These are phyloP conservation scores for Sparassis latifolia DNA, from an alignment of 1,284 basidiomycete genomes.

Conservation along the genomic window DNA sequence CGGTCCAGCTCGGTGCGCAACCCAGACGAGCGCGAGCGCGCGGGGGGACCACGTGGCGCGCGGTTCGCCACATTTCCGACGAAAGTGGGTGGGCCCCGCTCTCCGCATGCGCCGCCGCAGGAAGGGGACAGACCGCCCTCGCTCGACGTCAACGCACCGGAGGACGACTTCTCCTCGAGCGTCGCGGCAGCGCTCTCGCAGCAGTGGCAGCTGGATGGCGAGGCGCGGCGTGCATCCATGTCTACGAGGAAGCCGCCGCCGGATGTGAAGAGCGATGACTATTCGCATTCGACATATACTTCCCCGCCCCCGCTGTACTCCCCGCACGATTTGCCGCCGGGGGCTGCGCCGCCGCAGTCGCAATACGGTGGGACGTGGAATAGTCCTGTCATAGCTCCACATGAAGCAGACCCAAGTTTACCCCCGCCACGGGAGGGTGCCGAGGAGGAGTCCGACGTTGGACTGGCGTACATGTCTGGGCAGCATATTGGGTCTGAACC, in stretches of 20 bases:
- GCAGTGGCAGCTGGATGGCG: constrained; percentile 1
- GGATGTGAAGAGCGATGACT: neutral
- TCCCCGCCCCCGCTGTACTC: constrained; percentile 21
- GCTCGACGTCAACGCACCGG: constrained; percentile 19
- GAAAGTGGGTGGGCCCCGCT: constrained; percentile 17
- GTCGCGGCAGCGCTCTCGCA: constrained; percentile 42
- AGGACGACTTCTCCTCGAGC: constrained; percentile 45
- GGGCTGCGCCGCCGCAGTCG: constrained; percentile 1
- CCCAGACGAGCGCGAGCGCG: constrained; percentile 9
- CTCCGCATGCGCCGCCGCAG: constrained; percentile 13
- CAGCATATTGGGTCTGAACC: constrained; percentile 8
- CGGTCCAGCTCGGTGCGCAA: constrained; percentile 17
- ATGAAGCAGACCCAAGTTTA: constrained; percentile 4
- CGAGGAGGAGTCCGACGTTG: constrained; percentile 7
- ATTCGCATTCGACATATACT: constrained; percentile 7
- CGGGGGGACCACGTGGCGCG: constrained; percentile 21
- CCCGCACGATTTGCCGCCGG: constrained; percentile 26
- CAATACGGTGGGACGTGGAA: neutral
- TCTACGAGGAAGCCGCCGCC: too few relatives aligned
- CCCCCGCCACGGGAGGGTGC: neutral
- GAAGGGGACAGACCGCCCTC: constrained; percentile 28
- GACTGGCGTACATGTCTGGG: constrained; percentile 39
- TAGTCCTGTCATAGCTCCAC: neutral
- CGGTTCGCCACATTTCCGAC: constrained; percentile 57
- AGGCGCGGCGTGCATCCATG: too few relatives aligned